Base-by-base conservation (phyloP, 352 stramenopile genomes). In the Albugo laibachii region DNA sequence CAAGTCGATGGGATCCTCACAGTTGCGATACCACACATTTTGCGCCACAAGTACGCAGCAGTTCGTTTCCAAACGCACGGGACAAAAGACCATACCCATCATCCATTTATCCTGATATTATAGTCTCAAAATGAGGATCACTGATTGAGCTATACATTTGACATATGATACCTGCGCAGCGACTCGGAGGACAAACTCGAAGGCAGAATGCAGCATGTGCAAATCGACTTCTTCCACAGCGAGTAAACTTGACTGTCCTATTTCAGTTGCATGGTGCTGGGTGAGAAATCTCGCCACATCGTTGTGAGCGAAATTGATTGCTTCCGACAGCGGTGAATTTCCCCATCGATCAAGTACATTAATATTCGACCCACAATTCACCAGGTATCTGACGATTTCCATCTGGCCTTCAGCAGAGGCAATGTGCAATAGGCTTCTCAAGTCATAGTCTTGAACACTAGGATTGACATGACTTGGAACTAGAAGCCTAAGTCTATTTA, bases 311-410 rank as follows among this genome's bases (percentile, higher is more conserved):
- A 88, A 88, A 54, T 80, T 63, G 4, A 85, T 63, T 0, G 76
- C 76, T 42, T 88, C 76, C 0, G 73, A 77, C 13, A 88, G 53
- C 2, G 76, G 61, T 0, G 76, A 84, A 13, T 65, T 84, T 3
- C 73, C 69, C 73, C 73, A 88, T 44, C 76, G 73, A 54, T 88
- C 76, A 11, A 88, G 49, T 34, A 80, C 46, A 31, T 88, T 88
- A 13, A 88, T 72, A 19, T 84, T 83, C 2, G 73, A 73, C 0
- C 70, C 73, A 15, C 66, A 78, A 5, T 69, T 59, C 1, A 88
- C 65, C 15, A 88, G 53, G 50, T 80, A 80, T 50, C 73, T 69
- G 37, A 60, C 65, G 18, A 81, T 61, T 15, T 55, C 45, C 5
- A 80, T 48, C 44, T 74, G 57, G 1, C 73, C 73, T 55, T 88